A percentile compares a stretch with the other conserved stretches of the same genome.
These are phyloP conservation scores for Aspergillus carlsbadensis DNA, from an alignment of 495 filamentous ascomycete genomes.

Conservation along the genomic window DNA sequence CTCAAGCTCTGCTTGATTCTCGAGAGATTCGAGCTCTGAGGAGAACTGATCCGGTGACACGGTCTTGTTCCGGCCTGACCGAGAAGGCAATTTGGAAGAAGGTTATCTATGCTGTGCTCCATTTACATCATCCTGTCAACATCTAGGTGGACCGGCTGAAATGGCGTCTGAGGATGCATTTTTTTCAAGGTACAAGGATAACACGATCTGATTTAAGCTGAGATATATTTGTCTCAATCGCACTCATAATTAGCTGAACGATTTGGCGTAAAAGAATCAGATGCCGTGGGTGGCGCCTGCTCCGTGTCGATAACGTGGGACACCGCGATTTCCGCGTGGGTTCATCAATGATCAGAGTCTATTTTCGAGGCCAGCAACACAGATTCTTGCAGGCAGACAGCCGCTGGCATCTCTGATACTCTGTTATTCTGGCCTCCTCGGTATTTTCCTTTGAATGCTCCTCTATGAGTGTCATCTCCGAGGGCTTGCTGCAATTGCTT, in stretches of 20 bases:
- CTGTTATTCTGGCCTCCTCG: background rate
- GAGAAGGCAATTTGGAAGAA: constrained; percentile 7
- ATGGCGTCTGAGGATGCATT: background rate
- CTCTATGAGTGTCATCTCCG: background rate
- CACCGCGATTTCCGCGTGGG: constrained; percentile 18
- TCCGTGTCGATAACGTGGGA: constrained; percentile 19
- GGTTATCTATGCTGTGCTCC: constrained; percentile 1
- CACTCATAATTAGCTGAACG: too few relatives aligned
- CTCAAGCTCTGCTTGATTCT: background rate
- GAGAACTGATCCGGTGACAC: constrained; percentile 1
- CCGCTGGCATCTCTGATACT: too few relatives aligned
- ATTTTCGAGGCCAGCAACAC: too few relatives aligned
- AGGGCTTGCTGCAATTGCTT: background rate
- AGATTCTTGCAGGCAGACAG: too few relatives aligned
- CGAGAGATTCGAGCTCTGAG: background rate
- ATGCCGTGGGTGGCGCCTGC: constrained; percentile 9
- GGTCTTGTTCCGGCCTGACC: background rate
- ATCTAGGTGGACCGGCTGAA: background rate
- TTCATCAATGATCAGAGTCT: background rate
- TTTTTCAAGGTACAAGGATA: background rate
- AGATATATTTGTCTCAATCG: background rate
- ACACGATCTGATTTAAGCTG: background rate
- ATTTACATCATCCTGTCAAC: constrained; percentile 4
- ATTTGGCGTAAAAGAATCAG: too few relatives aligned
- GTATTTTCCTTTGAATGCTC: background rate